phyloP scores from a whole-genome alignment of 805 yeast species.

The Schwanniomyces vanrijiae region DNA sequence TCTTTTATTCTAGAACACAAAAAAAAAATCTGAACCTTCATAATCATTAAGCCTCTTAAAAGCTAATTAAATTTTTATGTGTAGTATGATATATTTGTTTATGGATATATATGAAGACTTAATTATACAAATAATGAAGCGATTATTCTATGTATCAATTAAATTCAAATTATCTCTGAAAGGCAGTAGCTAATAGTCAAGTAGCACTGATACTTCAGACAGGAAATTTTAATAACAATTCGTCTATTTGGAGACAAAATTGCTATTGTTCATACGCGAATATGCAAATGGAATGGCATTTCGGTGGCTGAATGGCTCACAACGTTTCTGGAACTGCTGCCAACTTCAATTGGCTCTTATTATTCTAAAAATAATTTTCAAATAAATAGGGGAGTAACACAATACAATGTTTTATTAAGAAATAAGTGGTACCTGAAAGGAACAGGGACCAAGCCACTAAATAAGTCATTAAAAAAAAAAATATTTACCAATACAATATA shows the following conservation, averaged over 20 bases:
- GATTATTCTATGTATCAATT: no score
- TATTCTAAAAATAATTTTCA: background rate
- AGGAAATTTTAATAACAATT: background rate
- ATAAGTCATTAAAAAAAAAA: no score
- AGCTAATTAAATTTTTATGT: no score
- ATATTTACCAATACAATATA: no score
- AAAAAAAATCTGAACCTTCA: no score
- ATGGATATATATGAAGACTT: no score
- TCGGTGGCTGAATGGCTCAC: slow-evolving; percentile 1
- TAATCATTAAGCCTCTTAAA: no score
- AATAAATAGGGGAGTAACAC: background rate
- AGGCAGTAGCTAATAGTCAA: no score
- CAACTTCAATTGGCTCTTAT: background rate
- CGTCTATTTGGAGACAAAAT: background rate
- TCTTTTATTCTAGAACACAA: background rate
- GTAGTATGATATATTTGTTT: no score
- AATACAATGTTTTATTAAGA: background rate
- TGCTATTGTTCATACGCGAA: background rate
- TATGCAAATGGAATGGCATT: background rate
- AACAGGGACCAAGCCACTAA: background rate
- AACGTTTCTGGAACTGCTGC: background rate
- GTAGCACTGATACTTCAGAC: background rate
- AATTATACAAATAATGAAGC: no score
- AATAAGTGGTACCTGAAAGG: background rate
- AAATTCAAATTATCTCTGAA: no score